Conservation (phyloP, 305 asterid species). For the Ilex paraguariensis region DNA sequence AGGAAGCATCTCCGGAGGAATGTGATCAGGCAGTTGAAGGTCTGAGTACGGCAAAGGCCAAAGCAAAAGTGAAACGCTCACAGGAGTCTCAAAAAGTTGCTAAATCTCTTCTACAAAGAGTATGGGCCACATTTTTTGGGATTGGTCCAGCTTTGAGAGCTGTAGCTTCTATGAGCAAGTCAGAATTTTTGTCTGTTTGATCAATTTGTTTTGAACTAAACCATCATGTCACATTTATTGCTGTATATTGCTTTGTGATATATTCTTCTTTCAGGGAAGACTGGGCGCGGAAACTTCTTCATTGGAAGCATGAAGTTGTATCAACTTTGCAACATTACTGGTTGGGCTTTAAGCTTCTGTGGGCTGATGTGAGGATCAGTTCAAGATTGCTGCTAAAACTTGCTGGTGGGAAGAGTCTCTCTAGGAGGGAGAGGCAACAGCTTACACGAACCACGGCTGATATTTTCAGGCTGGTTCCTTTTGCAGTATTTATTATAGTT, state of each 20-base stretch:
- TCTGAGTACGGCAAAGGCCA: slow-evolving; percentile 81
- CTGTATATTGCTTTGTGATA: too few relatives aligned
- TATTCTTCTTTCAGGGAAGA: slow-evolving; percentile 57
- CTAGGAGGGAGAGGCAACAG: slow-evolving; percentile 97
- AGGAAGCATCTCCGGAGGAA: slow-evolving; percentile 96
- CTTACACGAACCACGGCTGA: slow-evolving; percentile 94
- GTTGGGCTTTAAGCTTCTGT: slow-evolving; percentile 84
- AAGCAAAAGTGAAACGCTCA: slow-evolving; percentile 79
- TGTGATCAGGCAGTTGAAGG: slow-evolving; percentile 98
- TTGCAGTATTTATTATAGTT: slow-evolving; percentile 87
- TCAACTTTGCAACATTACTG: slow-evolving; percentile 92
- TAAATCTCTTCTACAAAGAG: slow-evolving; percentile 50
- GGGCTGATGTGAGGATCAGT: slow-evolving; percentile 91
- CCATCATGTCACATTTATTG: background rate
- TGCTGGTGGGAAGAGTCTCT: slow-evolving; percentile 79
- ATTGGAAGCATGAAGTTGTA: slow-evolving; percentile 89
- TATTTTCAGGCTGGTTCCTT: slow-evolving; percentile 93
- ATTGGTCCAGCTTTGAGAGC: slow-evolving; percentile 94
- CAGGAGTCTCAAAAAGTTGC: slow-evolving; percentile 72
- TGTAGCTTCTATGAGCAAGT: slow-evolving; percentile 98
- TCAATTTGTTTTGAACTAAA: too few relatives aligned
- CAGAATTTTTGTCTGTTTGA: slow-evolving; percentile 7
- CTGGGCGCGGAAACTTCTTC: slow-evolving; percentile 77
- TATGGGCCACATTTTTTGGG: slow-evolving; percentile 75
- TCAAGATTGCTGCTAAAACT: slow-evolving; percentile 72